phyloP scores from a whole-genome alignment of 148 eudicot genomes.

The Polygonum aviculare region DNA sequence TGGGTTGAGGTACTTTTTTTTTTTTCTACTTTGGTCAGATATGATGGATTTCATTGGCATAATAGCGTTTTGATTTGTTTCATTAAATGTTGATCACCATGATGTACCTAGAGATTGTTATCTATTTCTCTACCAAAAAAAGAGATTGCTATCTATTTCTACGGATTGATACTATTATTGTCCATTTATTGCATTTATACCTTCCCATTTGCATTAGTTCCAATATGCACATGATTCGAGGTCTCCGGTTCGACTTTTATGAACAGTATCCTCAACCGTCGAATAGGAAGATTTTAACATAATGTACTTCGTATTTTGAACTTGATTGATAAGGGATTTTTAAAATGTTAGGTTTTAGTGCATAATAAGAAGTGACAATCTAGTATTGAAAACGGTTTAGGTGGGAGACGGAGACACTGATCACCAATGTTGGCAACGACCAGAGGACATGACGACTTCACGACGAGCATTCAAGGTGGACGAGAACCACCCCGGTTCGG shows the following conservation, averaged over 20 bases:
- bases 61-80: background rate
- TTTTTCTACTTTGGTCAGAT: background rate
- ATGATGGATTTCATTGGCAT: background rate
- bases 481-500: conserved; percentile 62
- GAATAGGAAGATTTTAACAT: too few species aligned
- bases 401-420: conserved; percentile 83
- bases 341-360: too few species aligned
- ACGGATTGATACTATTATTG: background rate
- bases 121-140: too few species aligned
- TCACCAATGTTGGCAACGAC: conserved; percentile 84
- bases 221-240: too few species aligned
- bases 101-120: too few species aligned
- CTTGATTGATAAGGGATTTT: too few species aligned
- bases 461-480: conserved; percentile 68
- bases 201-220: too few species aligned
- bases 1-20: background rate
- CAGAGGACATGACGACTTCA: conserved; percentile 87
- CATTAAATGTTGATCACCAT: too few species aligned
- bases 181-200: background rate
- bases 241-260: too few species aligned
- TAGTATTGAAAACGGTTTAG: conserved; percentile 17
- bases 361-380: too few species aligned
- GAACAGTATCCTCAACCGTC: too few species aligned
- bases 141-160: background rate
- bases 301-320: too few species aligned